Evolutionary conservation across 371 early-diverging fungal genomes (phyloP), one percentile per base, ranked within the genome.

Genomic region (Saksenaea oblongispora): DNA sequence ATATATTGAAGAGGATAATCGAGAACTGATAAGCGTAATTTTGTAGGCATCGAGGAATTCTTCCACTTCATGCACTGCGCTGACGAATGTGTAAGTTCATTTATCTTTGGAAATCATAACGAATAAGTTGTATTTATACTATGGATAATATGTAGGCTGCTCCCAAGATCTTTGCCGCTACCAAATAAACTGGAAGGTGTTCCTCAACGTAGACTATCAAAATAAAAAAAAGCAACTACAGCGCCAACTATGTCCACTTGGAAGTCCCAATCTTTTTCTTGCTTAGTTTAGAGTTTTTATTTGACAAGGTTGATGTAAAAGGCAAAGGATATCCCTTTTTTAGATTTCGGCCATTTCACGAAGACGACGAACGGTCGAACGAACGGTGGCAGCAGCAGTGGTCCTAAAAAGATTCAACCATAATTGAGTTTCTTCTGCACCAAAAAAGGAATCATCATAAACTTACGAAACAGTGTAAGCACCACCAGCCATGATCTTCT

Each of bases 311-410:
- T 39, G 11, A 39, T 39, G 11, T 39, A 14, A 39, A 39, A 39
- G 39, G n/a, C n/a, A 39, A 11, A 39, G 39, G n/a, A 39, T n/a
- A 11, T 18, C 8, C 10, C 34, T 39, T 26, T n/a, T 80, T 91
- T 95, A 97, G 74, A 90, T 87, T 85, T 95, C 96, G 71, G 91
- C 89, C 74, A 97, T 70, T 77, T 97, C 98, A 77, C 98, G 94
- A 65, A 95, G 95, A 94, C 98, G 98, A 87, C 98, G 96, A 78
- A 96, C 87, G 75, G 94, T 93, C 70, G 91, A 90, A 75, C 98
- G 93, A 71, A 93, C 91, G 62, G 96, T 91, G 69, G 92, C 87
- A 66, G 97, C 96, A 69, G 94, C 91, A 72, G 94, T 92, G 73
- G 98, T 97, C 61, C 90, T 88, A 73, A 37, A 28, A 3, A 51